Conservation (phyloP, 108 stramenopile species). For the Fistulifera solaris region DNA sequence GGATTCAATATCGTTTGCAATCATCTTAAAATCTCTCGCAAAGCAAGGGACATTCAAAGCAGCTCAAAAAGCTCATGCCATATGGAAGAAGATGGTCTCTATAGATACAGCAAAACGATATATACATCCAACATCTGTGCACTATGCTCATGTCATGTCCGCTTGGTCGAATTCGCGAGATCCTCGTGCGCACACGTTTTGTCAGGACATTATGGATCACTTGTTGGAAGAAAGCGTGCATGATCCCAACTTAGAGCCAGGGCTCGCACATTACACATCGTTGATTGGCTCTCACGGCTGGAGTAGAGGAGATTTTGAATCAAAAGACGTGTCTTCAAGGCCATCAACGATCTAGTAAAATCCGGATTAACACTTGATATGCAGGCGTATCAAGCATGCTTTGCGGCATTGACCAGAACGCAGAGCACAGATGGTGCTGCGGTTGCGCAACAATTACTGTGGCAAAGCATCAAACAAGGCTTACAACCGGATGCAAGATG, state of each 20-base stretch:
- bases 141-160: neutral
- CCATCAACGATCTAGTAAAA: neutral
- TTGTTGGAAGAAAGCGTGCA: neutral
- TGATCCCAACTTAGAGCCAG: neutral
- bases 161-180: constrained; percentile 2
- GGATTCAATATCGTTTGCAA: neutral
- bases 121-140: neutral
- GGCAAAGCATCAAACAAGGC: neutral
- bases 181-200: neutral
- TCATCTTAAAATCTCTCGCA: neutral
- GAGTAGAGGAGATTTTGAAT: neutral
- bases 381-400: neutral
- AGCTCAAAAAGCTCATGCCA: constrained; percentile 1
- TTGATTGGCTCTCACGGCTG: neutral
- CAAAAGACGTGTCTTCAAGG: neutral
- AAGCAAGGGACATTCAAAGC: neutral
- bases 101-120: neutral
- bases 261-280: neutral
- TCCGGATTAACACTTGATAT: neutral
- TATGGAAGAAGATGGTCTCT: neutral
- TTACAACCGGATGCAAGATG: neutral
- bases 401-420: neutral
- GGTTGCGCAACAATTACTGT: neutral
- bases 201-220: neutral
- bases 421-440: neutral